Evolutionary conservation across 768 basidiomycete genomes (phyloP), one percentile per base, ranked within the genome.

Genomic region (Trametes sanguinea): DNA sequence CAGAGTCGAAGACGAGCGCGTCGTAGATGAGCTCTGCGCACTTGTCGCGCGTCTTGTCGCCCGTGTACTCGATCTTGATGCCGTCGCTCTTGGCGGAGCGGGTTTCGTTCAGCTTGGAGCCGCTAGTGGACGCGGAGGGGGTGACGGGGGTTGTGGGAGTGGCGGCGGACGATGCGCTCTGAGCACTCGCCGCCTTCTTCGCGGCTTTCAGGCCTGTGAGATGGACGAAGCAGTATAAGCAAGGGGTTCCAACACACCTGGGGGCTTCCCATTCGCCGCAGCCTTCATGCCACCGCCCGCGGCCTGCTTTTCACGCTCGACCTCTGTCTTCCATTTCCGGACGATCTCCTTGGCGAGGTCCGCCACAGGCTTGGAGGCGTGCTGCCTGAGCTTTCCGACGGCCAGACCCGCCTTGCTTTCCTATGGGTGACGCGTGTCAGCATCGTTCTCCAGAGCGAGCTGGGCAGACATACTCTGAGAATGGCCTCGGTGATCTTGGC

Each of bases 331-430:
- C 94, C 94, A 97, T 69, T 88, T 90, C 75, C 87, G 92, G 51
- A 97, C 95, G 47, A 95, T 79, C 66, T 94, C 93, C 74, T 95
- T 96, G 16, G 95, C 92, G 6, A 91, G 77, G 65, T 92, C 90
- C 7, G 92, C 73, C 8, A 97, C 86, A 10, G 86, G 82, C 69
- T 89, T 91, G 11, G 83, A 77, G 0, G 82, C 77, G 74, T 94
- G 89, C 33, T 82, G 80, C 50, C 94, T 85, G 16, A 95, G 82
- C 77, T 95, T 95, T 54, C 94, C 93, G 2, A 97, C 93, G 0
- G 93, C 90, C n/a, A 96, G 77, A 51, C 94, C 94, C 3, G 88
- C 90, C 75, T 90, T 95, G 74, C 92, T 95, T 76, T 95, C 94
- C 94, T 95, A 68, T 32, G 27, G 47, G 51, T 46, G 35, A 54